These are phyloP conservation scores for Diplodia scrobiculata DNA, from an alignment of 2,329 filamentous ascomycete species.

Conservation along the genomic window DNA sequence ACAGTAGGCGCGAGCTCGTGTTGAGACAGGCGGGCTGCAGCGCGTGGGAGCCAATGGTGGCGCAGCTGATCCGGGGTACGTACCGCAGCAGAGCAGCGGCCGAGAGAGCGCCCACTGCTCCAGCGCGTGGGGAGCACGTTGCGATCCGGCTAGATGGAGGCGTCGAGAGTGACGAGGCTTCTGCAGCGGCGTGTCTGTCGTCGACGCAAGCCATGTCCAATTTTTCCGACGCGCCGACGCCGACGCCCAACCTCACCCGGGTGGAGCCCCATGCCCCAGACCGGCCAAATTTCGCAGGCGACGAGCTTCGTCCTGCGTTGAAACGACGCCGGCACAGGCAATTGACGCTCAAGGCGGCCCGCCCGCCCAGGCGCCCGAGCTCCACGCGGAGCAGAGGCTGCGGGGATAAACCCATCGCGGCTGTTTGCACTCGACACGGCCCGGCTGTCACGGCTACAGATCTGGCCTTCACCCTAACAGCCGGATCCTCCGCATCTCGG, in stretches of 20 bases:
- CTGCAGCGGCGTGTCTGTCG: neutral
- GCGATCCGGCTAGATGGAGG: neutral
- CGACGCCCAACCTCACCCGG: neutral
- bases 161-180: neutral
- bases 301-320: neutral
- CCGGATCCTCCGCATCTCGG: conserved; percentile 2
- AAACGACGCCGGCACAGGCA: conserved; percentile 5
- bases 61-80: neutral
- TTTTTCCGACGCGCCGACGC: conserved; percentile 5
- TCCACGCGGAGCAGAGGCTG: neutral
- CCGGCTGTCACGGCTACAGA: neutral
- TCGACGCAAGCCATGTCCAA: neutral
- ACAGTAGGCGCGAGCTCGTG: neutral
- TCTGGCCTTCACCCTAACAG: conserved; percentile 9
- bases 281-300: conserved; percentile 2
- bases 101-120: neutral
- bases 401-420: conserved; percentile 6
- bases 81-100: neutral
- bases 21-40: neutral
- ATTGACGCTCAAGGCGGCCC: conserved; percentile 13
- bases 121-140: conserved; percentile 8
- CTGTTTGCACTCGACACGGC: conserved; percentile 1
- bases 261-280: neutral
- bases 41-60: conserved; percentile 13
- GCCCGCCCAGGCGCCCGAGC: neutral